Evolutionary conservation across 352 stramenopile species (phyloP).

Genomic region (Phytophthora fragariae): DNA sequence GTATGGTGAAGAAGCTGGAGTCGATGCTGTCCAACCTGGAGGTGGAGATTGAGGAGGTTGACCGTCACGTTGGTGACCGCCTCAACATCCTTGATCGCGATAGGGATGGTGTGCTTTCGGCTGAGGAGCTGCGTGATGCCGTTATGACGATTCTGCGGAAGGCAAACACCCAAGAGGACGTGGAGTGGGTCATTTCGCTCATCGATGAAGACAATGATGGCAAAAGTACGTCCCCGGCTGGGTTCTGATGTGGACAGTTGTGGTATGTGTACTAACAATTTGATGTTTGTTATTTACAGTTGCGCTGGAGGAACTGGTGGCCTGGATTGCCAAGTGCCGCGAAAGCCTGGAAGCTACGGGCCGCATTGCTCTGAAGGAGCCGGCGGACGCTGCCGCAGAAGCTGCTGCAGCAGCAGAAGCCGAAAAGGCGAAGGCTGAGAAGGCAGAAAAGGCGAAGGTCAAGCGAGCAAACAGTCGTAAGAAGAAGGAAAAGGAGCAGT

Average conservation of each 20-base stretch:
- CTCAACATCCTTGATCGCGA: slow-evolving; percentile 98
- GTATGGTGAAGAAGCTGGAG: slow-evolving; percentile 93
- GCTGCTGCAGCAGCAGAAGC: slow-evolving; percentile 38
- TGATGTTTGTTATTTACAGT: slow-evolving; percentile 64
- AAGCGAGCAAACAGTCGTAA: slow-evolving; percentile 79
- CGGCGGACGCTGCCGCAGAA: slow-evolving; percentile 36
- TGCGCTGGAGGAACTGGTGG: slow-evolving; percentile 92
- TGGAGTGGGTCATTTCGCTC: slow-evolving; percentile 94
- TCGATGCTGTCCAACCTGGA: slow-evolving; percentile 96
- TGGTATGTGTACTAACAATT: slow-evolving; percentile 22
- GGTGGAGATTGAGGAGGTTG: slow-evolving; percentile 94
- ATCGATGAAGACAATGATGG: slow-evolving; percentile 93
- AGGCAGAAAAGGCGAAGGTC: slow-evolving; percentile 58
- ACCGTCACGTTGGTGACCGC: slow-evolving; percentile 97
- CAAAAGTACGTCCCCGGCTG: slow-evolving; percentile 64
- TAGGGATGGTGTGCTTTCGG: slow-evolving; percentile 94
- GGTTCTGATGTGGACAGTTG: slow-evolving; percentile 3
- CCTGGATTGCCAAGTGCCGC: slow-evolving; percentile 89
- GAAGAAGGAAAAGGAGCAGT: slow-evolving; percentile 57
- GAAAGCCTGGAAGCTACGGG: slow-evolving; percentile 90
- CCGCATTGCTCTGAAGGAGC: slow-evolving; percentile 68
- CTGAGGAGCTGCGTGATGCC: slow-evolving; percentile 96
- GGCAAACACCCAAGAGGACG: slow-evolving; percentile 94
- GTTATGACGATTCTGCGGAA: slow-evolving; percentile 96
- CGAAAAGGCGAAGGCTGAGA: slow-evolving; percentile 38